These are phyloP conservation scores for Neurospora hispaniola DNA, from an alignment of 495 filamentous ascomycete species.

Conservation along the genomic window DNA sequence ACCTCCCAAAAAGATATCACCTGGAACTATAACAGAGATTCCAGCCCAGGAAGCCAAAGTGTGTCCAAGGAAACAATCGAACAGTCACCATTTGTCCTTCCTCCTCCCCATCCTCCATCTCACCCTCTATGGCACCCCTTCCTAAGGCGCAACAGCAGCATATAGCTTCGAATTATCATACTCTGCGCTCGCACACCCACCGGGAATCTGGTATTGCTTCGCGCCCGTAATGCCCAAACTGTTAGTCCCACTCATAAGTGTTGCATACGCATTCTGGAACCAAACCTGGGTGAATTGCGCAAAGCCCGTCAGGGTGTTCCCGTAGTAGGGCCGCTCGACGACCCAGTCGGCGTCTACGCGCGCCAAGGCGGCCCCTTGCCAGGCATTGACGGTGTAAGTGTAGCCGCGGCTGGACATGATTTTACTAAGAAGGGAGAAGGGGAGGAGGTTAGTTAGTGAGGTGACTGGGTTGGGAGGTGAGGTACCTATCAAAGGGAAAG, in stretches of 20 bases:
- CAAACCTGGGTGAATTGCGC: constrained; percentile 19
- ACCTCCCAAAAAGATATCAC: neutral
- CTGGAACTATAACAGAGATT: neutral
- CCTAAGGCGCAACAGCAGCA: neutral
- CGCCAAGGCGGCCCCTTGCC: constrained; percentile 9
- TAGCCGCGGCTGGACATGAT: constrained; percentile 11
- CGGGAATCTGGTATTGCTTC: constrained; percentile 19
- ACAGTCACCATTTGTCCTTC: neutral
- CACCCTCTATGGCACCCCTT: neutral
- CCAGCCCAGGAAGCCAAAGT: neutral
- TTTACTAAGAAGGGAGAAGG: constrained; percentile 2
- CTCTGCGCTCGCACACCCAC: constrained; percentile 10
- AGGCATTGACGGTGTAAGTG: constrained; percentile 7
- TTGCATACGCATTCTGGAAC: constrained; percentile 19
- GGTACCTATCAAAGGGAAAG: neutral
- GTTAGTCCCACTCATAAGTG: neutral
- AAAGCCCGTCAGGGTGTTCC: constrained; percentile 11
- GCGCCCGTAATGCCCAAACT: constrained; percentile 15
- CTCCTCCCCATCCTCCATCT: neutral
- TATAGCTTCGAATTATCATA: constrained; percentile 6
- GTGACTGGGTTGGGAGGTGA: neutral
- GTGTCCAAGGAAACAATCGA: neutral
- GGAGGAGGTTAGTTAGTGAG: neutral
- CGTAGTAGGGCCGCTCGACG: constrained; percentile 19
- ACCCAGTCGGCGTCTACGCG: constrained; percentile 23